Percentiles rank a stretch among this genome's conserved stretches.
Conservation (phyloP, 2,329 filamentous ascomycete genomes). For the Ceratocystis smalleyi region DNA sequence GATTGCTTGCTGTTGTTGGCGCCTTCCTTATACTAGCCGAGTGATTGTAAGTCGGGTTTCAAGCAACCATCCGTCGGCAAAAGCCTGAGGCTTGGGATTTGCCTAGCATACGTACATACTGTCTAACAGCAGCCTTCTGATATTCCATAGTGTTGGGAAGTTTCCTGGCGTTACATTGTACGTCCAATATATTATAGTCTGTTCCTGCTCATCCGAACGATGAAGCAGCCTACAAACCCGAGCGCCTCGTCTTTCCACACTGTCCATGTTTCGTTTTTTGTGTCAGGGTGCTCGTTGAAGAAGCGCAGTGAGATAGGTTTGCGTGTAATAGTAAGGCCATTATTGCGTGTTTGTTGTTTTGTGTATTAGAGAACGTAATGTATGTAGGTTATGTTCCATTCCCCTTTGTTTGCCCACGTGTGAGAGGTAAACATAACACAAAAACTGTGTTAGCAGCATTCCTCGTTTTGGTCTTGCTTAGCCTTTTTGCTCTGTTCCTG, state of each 20-base stretch:
- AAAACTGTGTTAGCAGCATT: background rate
- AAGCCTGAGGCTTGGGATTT: background rate
- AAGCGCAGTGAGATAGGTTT: background rate
- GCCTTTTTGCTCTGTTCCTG: background rate
- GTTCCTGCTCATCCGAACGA: background rate
- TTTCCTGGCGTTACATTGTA: background rate
- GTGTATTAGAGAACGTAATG: background rate
- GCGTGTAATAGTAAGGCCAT: no score
- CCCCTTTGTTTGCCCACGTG: conserved; percentile 2
- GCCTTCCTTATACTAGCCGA: background rate
- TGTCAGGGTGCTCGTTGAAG: background rate
- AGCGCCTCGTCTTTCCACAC: background rate
- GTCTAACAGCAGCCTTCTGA: background rate
- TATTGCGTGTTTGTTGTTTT: background rate
- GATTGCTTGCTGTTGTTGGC: conserved; percentile 1
- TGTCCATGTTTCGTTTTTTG: conserved; percentile 3
- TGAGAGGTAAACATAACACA: background rate
- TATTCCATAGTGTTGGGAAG: background rate
- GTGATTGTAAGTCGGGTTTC: background rate
- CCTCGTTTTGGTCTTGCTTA: background rate
- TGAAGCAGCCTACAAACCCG: background rate
- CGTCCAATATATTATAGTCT: background rate
- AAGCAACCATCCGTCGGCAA: background rate
- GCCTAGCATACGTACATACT: background rate
- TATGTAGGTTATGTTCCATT: background rate